Evolutionary conservation across 768 basidiomycete species (phyloP), one percentile per base, ranked within the genome.

Genomic region (Lyophyllum semitale): DNA sequence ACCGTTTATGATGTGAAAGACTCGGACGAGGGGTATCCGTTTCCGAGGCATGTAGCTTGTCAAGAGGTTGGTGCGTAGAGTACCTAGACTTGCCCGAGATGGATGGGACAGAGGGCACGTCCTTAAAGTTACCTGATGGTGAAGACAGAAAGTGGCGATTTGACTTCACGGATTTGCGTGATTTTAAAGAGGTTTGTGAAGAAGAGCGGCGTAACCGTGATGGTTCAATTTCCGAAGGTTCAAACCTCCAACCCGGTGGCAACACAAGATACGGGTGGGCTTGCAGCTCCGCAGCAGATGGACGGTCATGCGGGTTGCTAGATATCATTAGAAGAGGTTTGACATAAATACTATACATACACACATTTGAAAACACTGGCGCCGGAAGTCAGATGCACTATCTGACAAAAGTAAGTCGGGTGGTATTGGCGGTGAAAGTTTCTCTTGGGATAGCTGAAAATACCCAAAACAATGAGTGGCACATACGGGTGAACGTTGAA

Each of bases 351-450:
- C 51, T 30, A 54, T 8, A 12, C 18, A 37, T 46, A 12, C 83
- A 59, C 67, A 89, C 91, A 82, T 78, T 18, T 88, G 81, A 60
- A 96, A 92, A 70, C 93, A 95, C 61, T 81, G 79, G 18, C 77
- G 72, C 51, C 91, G 78, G 66, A 97, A 95, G 60, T 91, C 84
- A 53, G 82, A 71, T 3, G 89, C 93, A 37, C 77, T 66, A 1
- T 77, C 69, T 5, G 86, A 84, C 32, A 96, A 70, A 4, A 73
- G 67, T 29, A 93, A 73, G 48, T 85, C 84, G 8, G 78, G 66
- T 6, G 95, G 93, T 12, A 97, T 70, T 0, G 95, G 92, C 12
- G 95, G 95, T 4, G 85, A 76, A 57, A 77, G 74, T 59, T 83
- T 83, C 48, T 84, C 79, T 47, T 84, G 79, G 49, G 83, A 87